phyloP scores from a whole-genome alignment of 352 stramenopile genomes.

The Phytophthora meadii region DNA sequence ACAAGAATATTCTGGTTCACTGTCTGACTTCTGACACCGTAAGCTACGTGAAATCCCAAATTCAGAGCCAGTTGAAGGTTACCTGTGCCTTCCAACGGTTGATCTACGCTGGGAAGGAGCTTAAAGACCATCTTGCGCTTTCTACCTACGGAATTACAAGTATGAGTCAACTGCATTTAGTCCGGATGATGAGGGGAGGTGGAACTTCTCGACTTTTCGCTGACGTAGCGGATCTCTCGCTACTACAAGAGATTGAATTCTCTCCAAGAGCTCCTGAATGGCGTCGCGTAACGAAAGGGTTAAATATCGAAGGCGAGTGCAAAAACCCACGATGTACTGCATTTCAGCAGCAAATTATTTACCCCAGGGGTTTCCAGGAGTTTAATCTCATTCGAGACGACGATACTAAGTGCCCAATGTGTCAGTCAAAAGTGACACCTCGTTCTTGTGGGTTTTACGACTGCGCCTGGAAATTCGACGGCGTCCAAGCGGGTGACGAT shows the following conservation, averaged over 20 bases:
- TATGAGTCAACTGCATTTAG: not conserved
- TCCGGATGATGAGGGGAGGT: conserved; percentile 5
- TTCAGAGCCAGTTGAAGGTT: conserved; percentile 13
- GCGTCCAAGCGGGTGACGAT: conserved; percentile 3
- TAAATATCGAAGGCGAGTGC: conserved; percentile 46
- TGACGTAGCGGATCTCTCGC: conserved; percentile 4
- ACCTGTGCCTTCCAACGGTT: conserved; percentile 10
- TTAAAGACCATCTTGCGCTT: conserved; percentile 9
- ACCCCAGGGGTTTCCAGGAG: conserved; percentile 7
- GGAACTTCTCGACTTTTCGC: conserved; percentile 3
- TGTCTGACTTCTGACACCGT: conserved; percentile 3
- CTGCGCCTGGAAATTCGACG: conserved; percentile 46
- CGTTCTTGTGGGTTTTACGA: conserved; percentile 45
- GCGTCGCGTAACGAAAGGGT: conserved; percentile 16
- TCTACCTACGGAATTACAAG: conserved; percentile 15
- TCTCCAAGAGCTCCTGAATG: conserved; percentile 7
- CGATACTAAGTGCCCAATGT: conserved; percentile 22
- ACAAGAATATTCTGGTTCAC: not conserved
- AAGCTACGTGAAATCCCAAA: conserved; percentile 2
- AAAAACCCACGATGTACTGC: conserved; percentile 16
- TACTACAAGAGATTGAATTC: conserved; percentile 4
- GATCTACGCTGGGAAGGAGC: conserved; percentile 8
- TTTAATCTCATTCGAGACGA: conserved; percentile 36
- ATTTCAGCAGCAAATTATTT: conserved; percentile 27
- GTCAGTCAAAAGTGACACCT: conserved; percentile 17